Evolutionary conservation across 257 asterid species (phyloP), one percentile per base, ranked within the genome.

Genomic region (Catharanthus roseus): DNA sequence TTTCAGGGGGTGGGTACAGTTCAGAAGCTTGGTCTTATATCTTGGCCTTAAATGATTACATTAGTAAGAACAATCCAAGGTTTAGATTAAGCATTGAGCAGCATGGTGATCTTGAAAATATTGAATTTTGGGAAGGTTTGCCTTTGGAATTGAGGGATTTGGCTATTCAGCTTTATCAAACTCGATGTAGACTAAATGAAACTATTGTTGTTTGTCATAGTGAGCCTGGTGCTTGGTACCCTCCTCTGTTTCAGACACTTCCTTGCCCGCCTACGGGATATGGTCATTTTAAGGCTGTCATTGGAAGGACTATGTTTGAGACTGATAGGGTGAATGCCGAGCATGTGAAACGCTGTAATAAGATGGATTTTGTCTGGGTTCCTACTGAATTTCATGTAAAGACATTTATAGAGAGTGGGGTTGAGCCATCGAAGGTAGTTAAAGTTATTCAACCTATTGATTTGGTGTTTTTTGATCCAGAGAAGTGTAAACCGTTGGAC

Each of bases 21-120:
- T 88, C 98, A 19, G 97, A 90, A 81, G 91, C 98, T 39, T 92
- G 98, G 98, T 90, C 98, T 66, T 92, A 90, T 78, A 86, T 92
- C 66, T 69, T 82, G 50, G 90, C 98, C 10, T 79, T 92, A 28
- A 66, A 82, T 62, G 41, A 55, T 51, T 77, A 80, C 85, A 39
- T 80, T 23, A 78, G 74, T 42, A 82, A 73, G 34, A 82, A 80
- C 23, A 71, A 77, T 74, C 86, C 92, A 4, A 9, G 69, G 56
- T 90, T 90, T 74, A 86, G 72, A 49, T 70, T 92, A 82, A 77
- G 88, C 61, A 84, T 92, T 63, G 83, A 82, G 74, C 97, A 88
- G 11, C 92, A 90, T 33, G 98, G 95, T 44, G 98, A 92, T 85
- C 74, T 72, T 11, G 86, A 90, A 66, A 89, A 77, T 60, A 1